Base-by-base conservation (phyloP, 441 rosid genomes). In the Viola pubescens region DNA sequence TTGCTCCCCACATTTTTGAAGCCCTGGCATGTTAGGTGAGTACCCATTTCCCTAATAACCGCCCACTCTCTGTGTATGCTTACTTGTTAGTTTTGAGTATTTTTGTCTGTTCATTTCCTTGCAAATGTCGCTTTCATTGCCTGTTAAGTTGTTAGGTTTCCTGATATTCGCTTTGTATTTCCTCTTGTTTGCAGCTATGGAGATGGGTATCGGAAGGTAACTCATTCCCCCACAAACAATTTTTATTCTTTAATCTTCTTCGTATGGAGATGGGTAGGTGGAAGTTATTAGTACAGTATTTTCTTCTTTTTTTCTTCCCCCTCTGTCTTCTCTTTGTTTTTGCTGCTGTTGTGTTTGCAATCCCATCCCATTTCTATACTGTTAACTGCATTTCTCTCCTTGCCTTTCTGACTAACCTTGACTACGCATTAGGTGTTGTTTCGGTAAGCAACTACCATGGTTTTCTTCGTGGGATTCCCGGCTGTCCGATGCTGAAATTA, bases 381-480 rank as follows among this genome's bases (percentile, higher is more conserved):
- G 34, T 26, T 26, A 1, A 6, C 46, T 2, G 49, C 1, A 46
- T 46, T 7, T 46, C n/a, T 10, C n/a, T 4, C 9, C 9, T 4
- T 45, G 12, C 9, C n/a, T 9, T 4, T 9, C 3, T 46, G 49
- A 10, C n/a, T 46, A 8, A 4, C 49, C 9, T 6, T 43, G 4
- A 8, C 4, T 46, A 46, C 6, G 49, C n/a, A 9, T 8, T 65
- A 82, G 87, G 70, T 64, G 77, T 63, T 73, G 66, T 79, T 62
- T 70, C 37, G 79, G 76, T 6, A 73, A 78, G 50, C 78, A 67
- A 53, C 60, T 70, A 40, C 60, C 65, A 47, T 73, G 70, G 59
- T 70, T 26, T 26, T 26, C 74, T 61, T 68, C 73, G 37, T 74
- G 76, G 70, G 76, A 63, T 61, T 67, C 74, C 49, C 68, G 48